These are phyloP conservation scores for Globisporangium splendens DNA, from an alignment of 352 stramenopile genomes.

Conservation along the genomic window DNA sequence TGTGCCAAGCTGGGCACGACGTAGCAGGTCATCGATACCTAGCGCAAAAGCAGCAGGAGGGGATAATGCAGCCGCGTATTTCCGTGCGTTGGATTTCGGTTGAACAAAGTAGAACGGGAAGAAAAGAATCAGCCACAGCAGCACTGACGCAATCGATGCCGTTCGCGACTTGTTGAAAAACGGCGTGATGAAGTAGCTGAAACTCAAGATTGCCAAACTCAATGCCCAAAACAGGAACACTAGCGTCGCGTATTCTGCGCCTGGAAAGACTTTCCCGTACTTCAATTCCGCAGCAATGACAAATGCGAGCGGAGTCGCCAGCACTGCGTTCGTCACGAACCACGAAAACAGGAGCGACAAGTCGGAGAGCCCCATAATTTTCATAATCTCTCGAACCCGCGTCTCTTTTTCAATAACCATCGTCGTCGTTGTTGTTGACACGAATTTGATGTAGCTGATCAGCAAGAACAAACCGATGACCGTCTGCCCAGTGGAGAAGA, in stretches of 20 bases:
- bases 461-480: constrained; percentile 42
- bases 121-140: constrained; percentile 67
- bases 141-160: constrained; percentile 51
- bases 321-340: constrained; percentile 36
- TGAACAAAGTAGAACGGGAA: constrained; percentile 66
- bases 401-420: constrained; percentile 84
- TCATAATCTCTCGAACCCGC: constrained; percentile 70
- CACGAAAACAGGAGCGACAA: constrained; percentile 53
- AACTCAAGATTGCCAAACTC: constrained; percentile 49
- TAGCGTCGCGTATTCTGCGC: constrained; percentile 44
- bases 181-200: constrained; percentile 50
- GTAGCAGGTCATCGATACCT: constrained; percentile 51
- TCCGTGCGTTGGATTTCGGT: constrained; percentile 32
- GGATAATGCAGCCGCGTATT: constrained; percentile 49
- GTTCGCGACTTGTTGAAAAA: constrained; percentile 70
- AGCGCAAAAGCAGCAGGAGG: constrained; percentile 62
- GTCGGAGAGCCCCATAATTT: constrained; percentile 75
- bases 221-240: constrained; percentile 64
- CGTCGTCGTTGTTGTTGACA: constrained; percentile 54
- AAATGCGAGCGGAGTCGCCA: constrained; percentile 46
- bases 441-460: constrained; percentile 43
- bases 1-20: constrained; percentile 51
- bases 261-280: constrained; percentile 62
- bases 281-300: constrained; percentile 48
- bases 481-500: constrained; percentile 38